A percentile compares a stretch with the other conserved stretches of the same genome.
These are phyloP conservation scores for Yarrowia sp. DNA, from an alignment of 805 yeast species.

Conservation along the genomic window DNA sequence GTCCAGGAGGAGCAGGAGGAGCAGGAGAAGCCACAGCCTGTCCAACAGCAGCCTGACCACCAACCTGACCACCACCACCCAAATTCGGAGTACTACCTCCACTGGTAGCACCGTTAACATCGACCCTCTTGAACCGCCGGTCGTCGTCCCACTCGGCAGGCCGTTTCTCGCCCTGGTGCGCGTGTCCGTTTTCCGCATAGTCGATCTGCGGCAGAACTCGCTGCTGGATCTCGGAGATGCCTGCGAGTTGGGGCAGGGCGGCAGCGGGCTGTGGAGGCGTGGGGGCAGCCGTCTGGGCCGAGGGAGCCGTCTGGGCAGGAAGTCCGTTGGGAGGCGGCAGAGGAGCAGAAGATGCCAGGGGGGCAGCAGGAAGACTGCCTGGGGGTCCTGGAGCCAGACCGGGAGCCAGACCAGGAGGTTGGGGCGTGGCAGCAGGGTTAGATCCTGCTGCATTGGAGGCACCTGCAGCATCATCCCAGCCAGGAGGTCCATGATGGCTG, in stretches of 20 bases:
- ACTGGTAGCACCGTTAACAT: neutral
- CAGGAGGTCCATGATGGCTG: slow-evolving; percentile 59
- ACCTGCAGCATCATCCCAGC: slow-evolving; percentile 32
- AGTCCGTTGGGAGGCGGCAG: slow-evolving; percentile 7
- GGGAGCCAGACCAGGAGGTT: neutral
- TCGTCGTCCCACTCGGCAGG: slow-evolving; percentile 44
- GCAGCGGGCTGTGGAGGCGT: neutral
- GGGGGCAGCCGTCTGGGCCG: neutral
- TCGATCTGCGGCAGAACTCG: slow-evolving; percentile 31
- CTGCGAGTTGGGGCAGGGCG: slow-evolving; percentile 2
- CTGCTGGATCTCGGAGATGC: slow-evolving; percentile 36
- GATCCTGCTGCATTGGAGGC: neutral
- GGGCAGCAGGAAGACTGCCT: neutral
- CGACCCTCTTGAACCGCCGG: neutral
- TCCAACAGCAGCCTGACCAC: too few relatives aligned
- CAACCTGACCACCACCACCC: too few relatives aligned
- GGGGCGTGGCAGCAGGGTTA: neutral
- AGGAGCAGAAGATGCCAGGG: neutral
- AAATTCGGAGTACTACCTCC: neutral
- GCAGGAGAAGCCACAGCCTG: too few relatives aligned
- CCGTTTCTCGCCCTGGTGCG: slow-evolving; percentile 25
- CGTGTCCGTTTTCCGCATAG: slow-evolving; percentile 31
- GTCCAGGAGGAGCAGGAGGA: too few relatives aligned
- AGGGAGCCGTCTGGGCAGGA: neutral
- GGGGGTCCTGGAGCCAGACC: neutral